Evolutionary conservation across 371 early-diverging fungal species (phyloP), one percentile per base, ranked within the genome.

Genomic region (Mortierella sp.): DNA sequence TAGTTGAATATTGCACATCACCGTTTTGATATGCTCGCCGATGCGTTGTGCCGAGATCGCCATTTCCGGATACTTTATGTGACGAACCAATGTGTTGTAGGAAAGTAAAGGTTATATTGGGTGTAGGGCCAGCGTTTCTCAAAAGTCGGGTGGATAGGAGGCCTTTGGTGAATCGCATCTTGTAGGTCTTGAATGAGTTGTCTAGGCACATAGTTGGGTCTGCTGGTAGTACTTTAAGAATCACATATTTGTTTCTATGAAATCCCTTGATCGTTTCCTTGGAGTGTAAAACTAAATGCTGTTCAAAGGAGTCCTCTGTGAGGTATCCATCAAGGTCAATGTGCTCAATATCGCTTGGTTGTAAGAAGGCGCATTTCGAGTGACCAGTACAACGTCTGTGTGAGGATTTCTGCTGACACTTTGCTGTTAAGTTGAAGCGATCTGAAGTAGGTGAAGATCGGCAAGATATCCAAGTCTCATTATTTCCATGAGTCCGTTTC

Each of bases 331-430:
- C 19, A 23, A 79, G 53, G 46, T 75, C 65, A 12, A 80, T 72
- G 28, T 68, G 63, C 15, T 72, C 68, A 7, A 72, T 57, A 51
- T 82, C 82, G 15, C 75, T 63, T 6, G 79, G 77, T 6, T 73
- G 64, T 7, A 82, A 46, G 50, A 82, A 82, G 16, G 72, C 70
- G 28, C 57, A 79, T 66, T 0, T 62, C 66, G 2, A 81, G 53
- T 0, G 74, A 61, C 60, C 70, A 79, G 48, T 61, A 66, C 16
- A 69, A 66, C 37, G 72, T 79, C 14, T 58, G 48, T 12, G 77
- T 68, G n/a, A 66, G 68, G 11, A 9, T 21, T 37, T 48, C 62
- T 18, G 30, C 18, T 46, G 62, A 30, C 62, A 62, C 51, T 19
- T 26, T 37, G 7, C 52, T 37, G 53, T 62, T 62, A 5, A 9